Percentiles rank a stretch among this genome's conserved stretches.
phyloP scores from a whole-genome alignment of 345 rosid genomes.

The Ceriops decandra region DNA sequence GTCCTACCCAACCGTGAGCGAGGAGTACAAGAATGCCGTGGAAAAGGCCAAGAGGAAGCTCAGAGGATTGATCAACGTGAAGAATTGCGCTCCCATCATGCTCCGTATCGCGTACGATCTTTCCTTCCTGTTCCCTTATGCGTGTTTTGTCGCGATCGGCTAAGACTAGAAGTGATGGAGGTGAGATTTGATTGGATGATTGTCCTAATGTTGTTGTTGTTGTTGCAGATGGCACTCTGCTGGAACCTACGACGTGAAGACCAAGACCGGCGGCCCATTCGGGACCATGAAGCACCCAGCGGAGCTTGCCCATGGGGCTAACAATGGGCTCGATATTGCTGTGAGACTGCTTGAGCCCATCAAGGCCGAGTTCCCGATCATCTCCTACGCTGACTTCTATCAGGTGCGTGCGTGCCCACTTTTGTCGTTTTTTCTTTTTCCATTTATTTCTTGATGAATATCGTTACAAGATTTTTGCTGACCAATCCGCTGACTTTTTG shows the following conservation, averaged over 20 bases:
- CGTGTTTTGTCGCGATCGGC: not conserved
- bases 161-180: not conserved
- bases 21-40: constrained; percentile 68
- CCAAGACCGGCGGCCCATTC: constrained; percentile 89
- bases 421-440: not conserved
- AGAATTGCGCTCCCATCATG: constrained; percentile 92
- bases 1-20: constrained; percentile 77
- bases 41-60: constrained; percentile 85
- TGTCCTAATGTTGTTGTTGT: constrained; percentile 1
- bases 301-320: constrained; percentile 79
- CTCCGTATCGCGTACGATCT: constrained; percentile 79
- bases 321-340: constrained; percentile 81
- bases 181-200: not conserved
- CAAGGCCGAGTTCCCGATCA: constrained; percentile 69
- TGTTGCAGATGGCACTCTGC: constrained; percentile 91
- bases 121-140: not conserved
- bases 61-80: constrained; percentile 80
- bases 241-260: constrained; percentile 76
- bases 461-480: not conserved
- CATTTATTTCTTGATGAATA: not conserved
- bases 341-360: constrained; percentile 81
- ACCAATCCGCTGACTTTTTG: not conserved
- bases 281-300: constrained; percentile 72
- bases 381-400: constrained; percentile 71
- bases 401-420: constrained; percentile 39